Base-by-base conservation (phyloP, 495 filamentous ascomycete species). In the Rostrohypoxylon terebratum region DNA sequence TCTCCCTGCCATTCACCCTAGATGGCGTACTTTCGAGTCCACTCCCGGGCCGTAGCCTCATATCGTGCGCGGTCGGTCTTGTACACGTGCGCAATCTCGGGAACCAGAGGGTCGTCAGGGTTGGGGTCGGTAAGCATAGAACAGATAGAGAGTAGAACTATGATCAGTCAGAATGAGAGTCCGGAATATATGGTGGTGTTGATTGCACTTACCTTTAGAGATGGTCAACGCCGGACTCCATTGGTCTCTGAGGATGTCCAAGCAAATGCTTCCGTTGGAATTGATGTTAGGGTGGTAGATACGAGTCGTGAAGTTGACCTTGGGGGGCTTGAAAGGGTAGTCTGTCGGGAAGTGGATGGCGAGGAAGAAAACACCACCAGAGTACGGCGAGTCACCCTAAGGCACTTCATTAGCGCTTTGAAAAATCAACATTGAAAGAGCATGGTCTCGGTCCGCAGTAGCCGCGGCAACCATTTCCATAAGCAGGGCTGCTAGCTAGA, bases 241-340 rank as follows among this genome's bases (percentile, higher is more conserved):
- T 86, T 99, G 96, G 81, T 99, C 96, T 84, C 96, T 89, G 78
- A 99, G 84, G 76, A 99, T 99, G 79, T 99, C 96, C 76, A 99
- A 85, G 83, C 96, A 99, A 84, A 99, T 99, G 82, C 94, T 97
- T 80, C 96, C 96, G 80, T 99, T 99, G 71, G 94, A 96, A 87
- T 99, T 99, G 94, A 99, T 99, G 84, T 99, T 99, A 77, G 96
- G 96, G 86, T 99, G 96, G 81, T 99, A 98, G 87, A 99, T 98
- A 77, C 96, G 90, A 59, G 96, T 99, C 69, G 93, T 98, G 88
- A 99, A 99, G 90, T 98, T 98, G 83, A 99, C 96, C 89, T 99
- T 99, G 61, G 96, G 96, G 44, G 96, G 96, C 90, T 99, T 99
- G 89, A 99, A 99, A 4, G 96, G 96, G 83, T 99, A 99, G 87